phyloP scores from a whole-genome alignment of 495 filamentous ascomycete species.

The Penicillium goetzii region DNA sequence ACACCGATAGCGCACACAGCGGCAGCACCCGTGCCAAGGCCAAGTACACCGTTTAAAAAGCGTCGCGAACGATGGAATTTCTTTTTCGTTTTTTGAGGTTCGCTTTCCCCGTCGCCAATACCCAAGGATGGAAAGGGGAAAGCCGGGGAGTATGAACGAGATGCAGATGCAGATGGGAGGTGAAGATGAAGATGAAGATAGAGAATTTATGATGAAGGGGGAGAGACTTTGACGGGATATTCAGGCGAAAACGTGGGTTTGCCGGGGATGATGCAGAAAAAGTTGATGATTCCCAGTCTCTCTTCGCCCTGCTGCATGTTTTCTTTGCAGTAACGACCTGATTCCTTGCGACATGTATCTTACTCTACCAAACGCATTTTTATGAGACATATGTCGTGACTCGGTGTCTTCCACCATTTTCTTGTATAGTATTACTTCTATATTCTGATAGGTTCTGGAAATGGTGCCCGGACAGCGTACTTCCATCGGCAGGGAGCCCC shows the following conservation, averaged over 20 bases:
- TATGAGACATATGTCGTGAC: constrained; percentile 32
- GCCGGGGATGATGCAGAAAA: constrained; percentile 18
- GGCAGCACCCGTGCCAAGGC: constrained; percentile 95
- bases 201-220: not conserved
- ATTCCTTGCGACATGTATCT: constrained; percentile 40
- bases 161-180: not conserved
- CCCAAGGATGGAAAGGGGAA: not conserved
- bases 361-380: constrained; percentile 35
- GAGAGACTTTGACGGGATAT: constrained; percentile 3
- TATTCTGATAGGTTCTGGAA: too few relatives aligned
- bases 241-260: constrained; percentile 4
- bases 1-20: constrained; percentile 89
- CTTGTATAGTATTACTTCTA: not conserved
- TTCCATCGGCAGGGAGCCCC: too few relatives aligned
- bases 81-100: not conserved
- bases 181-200: not conserved
- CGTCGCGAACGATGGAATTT: not conserved
- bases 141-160: not conserved
- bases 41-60: constrained; percentile 76
- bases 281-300: constrained; percentile 28
- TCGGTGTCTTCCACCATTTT: not conserved
- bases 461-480: too few relatives aligned
- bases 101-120: constrained; percentile 8
- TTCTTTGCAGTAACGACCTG: constrained; percentile 31
- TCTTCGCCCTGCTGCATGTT: constrained; percentile 28